Percentiles rank a stretch among this genome's conserved stretches.
Conservation (phyloP, 2,329 filamentous ascomycete species). For the Microascus cirrosus region DNA sequence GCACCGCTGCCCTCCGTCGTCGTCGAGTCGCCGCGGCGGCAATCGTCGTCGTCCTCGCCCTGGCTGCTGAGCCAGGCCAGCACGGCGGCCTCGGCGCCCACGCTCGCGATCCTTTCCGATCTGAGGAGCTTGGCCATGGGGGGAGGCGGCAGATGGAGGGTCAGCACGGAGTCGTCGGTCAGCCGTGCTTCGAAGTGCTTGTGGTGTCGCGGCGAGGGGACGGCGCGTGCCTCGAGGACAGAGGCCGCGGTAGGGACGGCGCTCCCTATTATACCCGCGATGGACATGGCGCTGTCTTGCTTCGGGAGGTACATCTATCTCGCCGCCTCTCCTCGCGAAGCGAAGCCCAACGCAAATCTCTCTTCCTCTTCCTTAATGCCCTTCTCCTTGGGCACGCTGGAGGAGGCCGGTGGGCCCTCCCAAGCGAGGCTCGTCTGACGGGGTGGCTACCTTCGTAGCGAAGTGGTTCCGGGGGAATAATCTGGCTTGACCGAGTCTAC, state of each 20-base stretch:
- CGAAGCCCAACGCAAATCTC: background rate
- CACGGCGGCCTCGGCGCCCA: conserved; percentile 31
- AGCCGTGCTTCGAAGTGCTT: conserved; percentile 29
- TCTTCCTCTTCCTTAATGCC: background rate
- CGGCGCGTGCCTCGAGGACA: conserved; percentile 13
- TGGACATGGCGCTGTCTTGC: conserved; percentile 2
- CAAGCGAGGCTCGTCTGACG: background rate
- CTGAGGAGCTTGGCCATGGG: conserved; percentile 31
- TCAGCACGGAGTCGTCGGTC: conserved; percentile 26
- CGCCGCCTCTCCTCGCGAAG: background rate
- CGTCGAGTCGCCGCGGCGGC: background rate
- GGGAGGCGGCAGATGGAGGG: conserved; percentile 30
- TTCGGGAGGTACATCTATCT: background rate
- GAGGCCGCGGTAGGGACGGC: conserved; percentile 5
- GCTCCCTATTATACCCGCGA: conserved; percentile 4
- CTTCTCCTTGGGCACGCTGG: background rate
- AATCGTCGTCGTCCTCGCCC: background rate
- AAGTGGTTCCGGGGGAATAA: background rate
- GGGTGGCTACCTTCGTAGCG: background rate
- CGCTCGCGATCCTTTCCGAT: conserved; percentile 27
- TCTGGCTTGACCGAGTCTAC: background rate
- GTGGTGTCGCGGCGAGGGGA: conserved; percentile 25
- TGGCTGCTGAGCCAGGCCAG: conserved; percentile 29
- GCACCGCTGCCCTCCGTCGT: background rate
- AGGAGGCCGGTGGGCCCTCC: background rate